Evolutionary conservation across 169 alveolate species (phyloP).

Genomic region (Eimeria sp.): DNA sequence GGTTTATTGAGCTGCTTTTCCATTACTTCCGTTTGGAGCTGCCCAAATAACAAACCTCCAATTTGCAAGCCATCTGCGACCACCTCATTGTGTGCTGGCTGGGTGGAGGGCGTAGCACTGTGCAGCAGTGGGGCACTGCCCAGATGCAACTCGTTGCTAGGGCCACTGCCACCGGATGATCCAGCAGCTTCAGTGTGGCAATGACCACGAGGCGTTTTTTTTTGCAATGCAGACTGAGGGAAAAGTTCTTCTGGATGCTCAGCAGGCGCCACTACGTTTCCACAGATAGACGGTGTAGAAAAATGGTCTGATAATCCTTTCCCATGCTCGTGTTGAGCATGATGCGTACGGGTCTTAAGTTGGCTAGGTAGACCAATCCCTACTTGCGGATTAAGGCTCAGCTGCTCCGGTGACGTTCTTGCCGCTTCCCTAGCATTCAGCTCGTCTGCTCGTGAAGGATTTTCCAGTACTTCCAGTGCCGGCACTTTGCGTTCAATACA

Average conservation of each 20-base stretch:
- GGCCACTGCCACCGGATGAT: background rate
- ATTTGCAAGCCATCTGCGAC: background rate
- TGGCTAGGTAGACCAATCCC: background rate
- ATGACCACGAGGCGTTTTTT: background rate
- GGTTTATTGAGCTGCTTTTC: background rate
- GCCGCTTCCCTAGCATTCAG: background rate
- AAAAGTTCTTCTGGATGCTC: constrained; percentile 59
- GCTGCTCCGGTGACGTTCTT: background rate
- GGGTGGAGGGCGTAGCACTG: background rate
- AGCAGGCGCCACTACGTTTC: constrained; percentile 26
- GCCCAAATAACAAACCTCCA: background rate
- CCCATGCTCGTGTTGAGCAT: constrained; percentile 1
- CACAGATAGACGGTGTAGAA: background rate
- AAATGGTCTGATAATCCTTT: background rate
- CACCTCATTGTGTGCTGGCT: background rate
- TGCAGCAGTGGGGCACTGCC: background rate
- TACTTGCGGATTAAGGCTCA: background rate
- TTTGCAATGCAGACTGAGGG: constrained; percentile 52
- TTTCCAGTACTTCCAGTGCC: background rate
- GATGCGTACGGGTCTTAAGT: background rate
- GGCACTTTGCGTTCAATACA: background rate
- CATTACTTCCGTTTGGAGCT: background rate
- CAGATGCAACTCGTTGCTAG: background rate
- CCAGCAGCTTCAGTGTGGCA: background rate
- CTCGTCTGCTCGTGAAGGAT: background rate